These are phyloP conservation scores for Terfezia claveryi DNA, from an alignment of 495 filamentous ascomycete genomes.

Conservation along the genomic window DNA sequence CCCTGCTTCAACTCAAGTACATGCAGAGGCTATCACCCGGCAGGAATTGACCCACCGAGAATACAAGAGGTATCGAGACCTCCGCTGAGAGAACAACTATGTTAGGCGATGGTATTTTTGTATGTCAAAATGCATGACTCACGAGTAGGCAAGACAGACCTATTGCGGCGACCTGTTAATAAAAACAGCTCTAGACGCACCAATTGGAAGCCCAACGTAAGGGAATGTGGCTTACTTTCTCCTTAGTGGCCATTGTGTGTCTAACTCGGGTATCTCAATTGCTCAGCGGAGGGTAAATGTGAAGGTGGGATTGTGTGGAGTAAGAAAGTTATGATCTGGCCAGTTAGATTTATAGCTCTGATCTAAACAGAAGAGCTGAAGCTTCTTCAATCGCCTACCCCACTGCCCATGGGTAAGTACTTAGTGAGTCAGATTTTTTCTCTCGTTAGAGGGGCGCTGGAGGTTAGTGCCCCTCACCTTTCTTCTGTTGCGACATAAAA, in stretches of 20 bases:
- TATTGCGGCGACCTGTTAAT: constrained; percentile 1
- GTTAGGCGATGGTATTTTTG: too few relatives aligned
- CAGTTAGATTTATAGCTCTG: too few relatives aligned
- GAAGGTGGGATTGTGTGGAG: too few relatives aligned
- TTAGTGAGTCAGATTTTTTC: too few relatives aligned
- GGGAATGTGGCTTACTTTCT: background rate
- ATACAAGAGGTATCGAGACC: constrained; percentile 49
- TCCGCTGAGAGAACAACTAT: constrained; percentile 11
- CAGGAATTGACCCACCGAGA: constrained; percentile 20
- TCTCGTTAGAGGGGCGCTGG: too few relatives aligned
- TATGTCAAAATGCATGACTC: constrained; percentile 1
- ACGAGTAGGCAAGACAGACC: constrained; percentile 28
- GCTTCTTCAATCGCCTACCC: too few relatives aligned
- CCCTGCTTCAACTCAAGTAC: background rate
- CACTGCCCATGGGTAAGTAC: too few relatives aligned
- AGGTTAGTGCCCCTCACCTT: too few relatives aligned
- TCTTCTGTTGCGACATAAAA: too few relatives aligned
- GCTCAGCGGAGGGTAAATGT: too few relatives aligned
- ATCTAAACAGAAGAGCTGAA: too few relatives aligned
- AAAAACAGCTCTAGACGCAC: background rate
- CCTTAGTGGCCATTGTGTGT: background rate
- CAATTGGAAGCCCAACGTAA: background rate
- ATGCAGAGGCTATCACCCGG: constrained; percentile 1
- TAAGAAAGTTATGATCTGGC: too few relatives aligned
- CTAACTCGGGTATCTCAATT: background rate